Evolutionary conservation across 225 moss, liverwort and hornwort species (phyloP).

Genomic region (Anthoceros angustus): DNA sequence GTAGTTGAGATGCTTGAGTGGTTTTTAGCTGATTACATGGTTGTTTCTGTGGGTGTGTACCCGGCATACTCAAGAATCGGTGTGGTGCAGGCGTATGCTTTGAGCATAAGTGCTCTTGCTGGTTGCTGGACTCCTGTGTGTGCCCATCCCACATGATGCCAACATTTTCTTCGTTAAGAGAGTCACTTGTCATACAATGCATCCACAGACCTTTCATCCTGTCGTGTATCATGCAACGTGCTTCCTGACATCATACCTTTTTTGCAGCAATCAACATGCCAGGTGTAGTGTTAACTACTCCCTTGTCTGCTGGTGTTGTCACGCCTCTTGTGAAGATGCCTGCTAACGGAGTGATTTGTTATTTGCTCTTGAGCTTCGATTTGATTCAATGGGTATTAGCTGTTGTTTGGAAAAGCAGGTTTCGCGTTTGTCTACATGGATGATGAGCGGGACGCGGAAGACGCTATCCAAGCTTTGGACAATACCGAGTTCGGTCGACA

Average conservation of each 20-base stretch:
- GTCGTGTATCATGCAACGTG: conserved; percentile 36
- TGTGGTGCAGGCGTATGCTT: conserved; percentile 99
- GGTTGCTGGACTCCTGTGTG: conserved; percentile 67
- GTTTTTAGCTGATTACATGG: conserved; percentile 9
- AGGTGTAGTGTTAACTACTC: conserved; percentile 84
- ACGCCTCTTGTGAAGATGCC: background rate
- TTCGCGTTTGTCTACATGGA: conserved; percentile 99
- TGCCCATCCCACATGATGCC: conserved; percentile 71
- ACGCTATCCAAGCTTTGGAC: conserved; percentile 87
- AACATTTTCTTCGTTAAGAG: conserved; percentile 78
- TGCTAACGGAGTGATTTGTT: conserved; percentile 10
- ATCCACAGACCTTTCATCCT: conserved; percentile 40
- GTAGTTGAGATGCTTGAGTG: background rate
- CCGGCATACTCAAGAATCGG: conserved; percentile 92
- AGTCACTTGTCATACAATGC: conserved; percentile 55
- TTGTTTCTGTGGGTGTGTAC: conserved; percentile 46
- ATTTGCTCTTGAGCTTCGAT: conserved; percentile 26
- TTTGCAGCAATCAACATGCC: conserved; percentile 98
- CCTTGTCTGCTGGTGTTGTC: conserved; percentile 18
- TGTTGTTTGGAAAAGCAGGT: conserved; percentile 57
- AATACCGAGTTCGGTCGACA: conserved; percentile 94
- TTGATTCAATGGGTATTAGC: conserved; percentile 26
- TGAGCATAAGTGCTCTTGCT: conserved; percentile 79
- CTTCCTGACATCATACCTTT: conserved; percentile 62
- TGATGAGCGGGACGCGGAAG: conserved; percentile 96